Base-by-base conservation (phyloP, 768 basidiomycete genomes). In the Cystofilobasidium capitatum region DNA sequence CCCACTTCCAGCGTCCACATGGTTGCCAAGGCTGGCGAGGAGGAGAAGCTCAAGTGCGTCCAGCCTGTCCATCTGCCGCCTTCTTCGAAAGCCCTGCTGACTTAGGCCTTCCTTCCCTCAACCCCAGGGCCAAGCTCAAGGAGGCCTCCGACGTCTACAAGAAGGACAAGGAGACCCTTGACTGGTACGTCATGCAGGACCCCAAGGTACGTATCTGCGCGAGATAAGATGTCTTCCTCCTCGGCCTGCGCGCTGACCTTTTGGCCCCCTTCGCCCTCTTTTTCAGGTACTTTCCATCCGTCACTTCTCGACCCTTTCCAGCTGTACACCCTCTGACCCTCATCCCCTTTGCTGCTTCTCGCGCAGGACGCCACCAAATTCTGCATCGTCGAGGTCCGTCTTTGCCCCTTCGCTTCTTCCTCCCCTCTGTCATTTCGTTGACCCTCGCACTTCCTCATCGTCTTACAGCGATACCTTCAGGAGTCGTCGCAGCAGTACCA, bases 161-260 rank as follows among this genome's bases (percentile, higher is more conserved):
- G 45, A 67, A 77, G 61, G 77, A 78, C 69, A 74, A 75, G 65
- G 65, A 77, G 76, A 77, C 76, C 3, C 20, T 78, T 51, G 75
- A 76, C 66, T 77, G 77, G 77, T 66, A 74, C 67, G 77, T 78
- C 71, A 78, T 78, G 77, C 76, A 76, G 67, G 77, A 78, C 66
- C 75, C 74, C 47, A 76, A 75, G 69, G 72, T 73, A 26, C 13
- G 66, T 60, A 31, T 16, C 16, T 24, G n/a, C 33, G 26, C 26
- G 24, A 24, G 51, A 54, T 3, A 31, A 54, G 22, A 26, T 22
- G 10, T 24, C 12, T 8, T 29, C 40, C 59, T 4, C 20, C 35
- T 60, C 59, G 3, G 16, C 31, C 22, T 26, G 16, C 63, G n/a
- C 35, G 31, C 33, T 40, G 20, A 57, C 24, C 42, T 20, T 26